Evolutionary conservation across 305 asterid genomes (phyloP), one percentile per base, ranked within the genome.

Genomic region (Rubia peregrina): DNA sequence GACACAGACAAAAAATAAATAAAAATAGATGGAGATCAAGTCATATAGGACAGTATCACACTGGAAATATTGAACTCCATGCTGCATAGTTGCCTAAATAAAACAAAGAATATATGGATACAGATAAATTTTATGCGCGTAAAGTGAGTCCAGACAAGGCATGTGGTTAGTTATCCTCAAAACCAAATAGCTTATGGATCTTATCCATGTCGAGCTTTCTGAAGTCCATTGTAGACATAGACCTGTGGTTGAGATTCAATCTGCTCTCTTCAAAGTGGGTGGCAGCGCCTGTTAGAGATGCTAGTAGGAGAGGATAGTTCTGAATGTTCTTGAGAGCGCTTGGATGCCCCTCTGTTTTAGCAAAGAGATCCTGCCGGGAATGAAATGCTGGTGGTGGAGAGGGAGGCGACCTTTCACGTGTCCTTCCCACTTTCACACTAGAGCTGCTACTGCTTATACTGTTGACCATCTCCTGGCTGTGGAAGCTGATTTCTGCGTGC

Each of bases 311-410:
- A 49, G 97, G 96, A 74, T 87, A 89, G 75, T 91, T 91, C 85
- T 91, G 89, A 73, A 87, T 87, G 84, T 91, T 91, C 56, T 86
- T 91, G 24, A 89, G 87, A 10, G 97, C 97, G 76, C 86, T 87
- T 0, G 97, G 92, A 74, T 89, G 97, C 43, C 91, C 95, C 73
- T 91, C 96, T 0, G 95, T 90, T 80, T 79, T 89, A 12, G 92
- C 83, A 67, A 87, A 67, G 17, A 82, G 83, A 41, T 76, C 78
- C 2, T 60, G 83, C 71, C 71, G 79, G 19, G 90, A 67, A 9
- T 73, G 83, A 71, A 90, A 89, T 36, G 79, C 80, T 61, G 89
- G 90, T 49, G 87, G 80, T 11, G 94, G 92, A 2, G 95, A 85
- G 16, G 74, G 75, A 30, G 94, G 97, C 14, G 88, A 82, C 33